These are phyloP conservation scores for Ulmus americana DNA, from an alignment of 331 rosid genomes.

Conservation along the genomic window DNA sequence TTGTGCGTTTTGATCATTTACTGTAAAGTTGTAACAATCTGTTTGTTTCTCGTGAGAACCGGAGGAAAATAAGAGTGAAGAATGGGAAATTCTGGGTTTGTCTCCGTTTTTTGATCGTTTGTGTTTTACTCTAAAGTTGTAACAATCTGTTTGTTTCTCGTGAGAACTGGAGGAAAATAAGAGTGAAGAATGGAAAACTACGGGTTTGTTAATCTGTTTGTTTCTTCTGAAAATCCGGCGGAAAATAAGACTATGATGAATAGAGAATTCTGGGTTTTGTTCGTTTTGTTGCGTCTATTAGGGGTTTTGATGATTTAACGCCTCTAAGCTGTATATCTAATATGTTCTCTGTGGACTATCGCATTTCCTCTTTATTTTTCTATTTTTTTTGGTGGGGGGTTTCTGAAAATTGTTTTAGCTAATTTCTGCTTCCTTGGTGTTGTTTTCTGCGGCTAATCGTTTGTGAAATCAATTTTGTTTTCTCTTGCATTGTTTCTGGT, in stretches of 20 bases:
- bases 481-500: neutral
- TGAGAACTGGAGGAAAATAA: slow-evolving; percentile 2
- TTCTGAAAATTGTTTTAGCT: neutral
- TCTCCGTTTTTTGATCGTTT: neutral
- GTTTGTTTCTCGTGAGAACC: slow-evolving; percentile 1
- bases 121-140: slow-evolving; percentile 1
- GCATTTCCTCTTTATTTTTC: neutral
- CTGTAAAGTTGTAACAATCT: neutral
- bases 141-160: neutral
- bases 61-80: neutral
- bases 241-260: neutral
- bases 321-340: neutral
- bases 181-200: neutral
- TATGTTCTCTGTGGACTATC: neutral
- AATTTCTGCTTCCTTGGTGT: neutral
- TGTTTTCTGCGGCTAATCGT: neutral
- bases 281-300: neutral
- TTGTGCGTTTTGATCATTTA: neutral
- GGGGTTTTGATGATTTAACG: neutral
- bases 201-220: neutral
- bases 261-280: neutral
- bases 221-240: neutral
- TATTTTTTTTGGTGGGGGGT: neutral
- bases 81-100: neutral
- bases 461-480: neutral